Percentiles rank a stretch among this genome's conserved stretches.
phyloP scores from a whole-genome alignment of 2,329 filamentous ascomycete species.

The Fusarium xyrophilum region DNA sequence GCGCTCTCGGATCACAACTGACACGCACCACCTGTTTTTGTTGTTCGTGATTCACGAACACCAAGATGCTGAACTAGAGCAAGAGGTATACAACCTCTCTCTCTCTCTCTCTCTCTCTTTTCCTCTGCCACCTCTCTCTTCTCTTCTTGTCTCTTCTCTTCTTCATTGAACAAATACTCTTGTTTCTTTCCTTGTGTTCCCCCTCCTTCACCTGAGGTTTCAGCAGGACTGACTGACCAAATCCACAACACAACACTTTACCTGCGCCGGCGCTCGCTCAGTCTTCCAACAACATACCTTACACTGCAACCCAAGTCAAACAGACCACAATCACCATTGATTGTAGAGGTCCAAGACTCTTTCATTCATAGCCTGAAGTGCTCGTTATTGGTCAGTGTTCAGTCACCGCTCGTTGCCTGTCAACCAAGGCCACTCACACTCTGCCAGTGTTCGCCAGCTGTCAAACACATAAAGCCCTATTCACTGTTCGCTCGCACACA shows the following conservation, averaged over 20 bases:
- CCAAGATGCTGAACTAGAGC: conserved; percentile 36
- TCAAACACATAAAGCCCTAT: conserved; percentile 13
- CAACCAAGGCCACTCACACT: conserved; percentile 3
- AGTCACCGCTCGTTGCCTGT: background rate
- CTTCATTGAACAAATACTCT: conserved; percentile 16
- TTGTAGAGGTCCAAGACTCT: background rate
- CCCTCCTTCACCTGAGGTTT: conserved; percentile 28
- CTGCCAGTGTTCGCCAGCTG: conserved; percentile 37
- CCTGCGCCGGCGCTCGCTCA: conserved; percentile 30
- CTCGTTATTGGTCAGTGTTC: conserved; percentile 23
- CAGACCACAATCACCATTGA: conserved; percentile 3
- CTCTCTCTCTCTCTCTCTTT: conserved; percentile 25
- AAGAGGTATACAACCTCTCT: conserved; percentile 28
- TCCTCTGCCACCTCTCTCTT: conserved; percentile 18
- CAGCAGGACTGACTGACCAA: conserved; percentile 43
- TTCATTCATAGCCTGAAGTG: background rate
- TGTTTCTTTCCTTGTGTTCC: conserved; percentile 31
- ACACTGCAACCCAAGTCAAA: conserved; percentile 3
- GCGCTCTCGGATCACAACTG: conserved; percentile 19
- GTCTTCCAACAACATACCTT: conserved; percentile 3
- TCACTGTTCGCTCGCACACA: conserved; percentile 29
- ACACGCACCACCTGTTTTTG: conserved; percentile 19
- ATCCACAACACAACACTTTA: conserved; percentile 10
- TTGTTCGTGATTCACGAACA: conserved; percentile 41
- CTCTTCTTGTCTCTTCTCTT: conserved; percentile 18